phyloP scores from a whole-genome alignment of 768 basidiomycete species.

The Mycena capillaripes region DNA sequence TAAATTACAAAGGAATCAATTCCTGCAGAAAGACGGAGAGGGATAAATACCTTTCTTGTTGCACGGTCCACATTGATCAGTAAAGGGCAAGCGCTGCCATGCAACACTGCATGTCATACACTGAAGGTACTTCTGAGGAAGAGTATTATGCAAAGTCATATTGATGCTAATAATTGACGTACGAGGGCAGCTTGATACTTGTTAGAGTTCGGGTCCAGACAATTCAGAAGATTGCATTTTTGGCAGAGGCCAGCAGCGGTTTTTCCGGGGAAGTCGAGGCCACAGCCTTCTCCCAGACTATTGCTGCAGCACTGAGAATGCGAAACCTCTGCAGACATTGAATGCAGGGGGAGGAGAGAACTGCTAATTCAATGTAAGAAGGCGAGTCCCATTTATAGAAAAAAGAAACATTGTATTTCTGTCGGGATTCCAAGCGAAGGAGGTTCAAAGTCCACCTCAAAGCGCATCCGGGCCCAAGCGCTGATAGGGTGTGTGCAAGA shows the following conservation, averaged over 20 bases:
- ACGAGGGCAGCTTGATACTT: neutral
- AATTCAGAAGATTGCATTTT: neutral
- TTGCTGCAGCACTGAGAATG: neutral
- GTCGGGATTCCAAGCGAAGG: too few relatives aligned
- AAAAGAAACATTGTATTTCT: too few relatives aligned
- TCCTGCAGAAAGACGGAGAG: too few relatives aligned
- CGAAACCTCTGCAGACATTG: neutral
- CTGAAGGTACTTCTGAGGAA: neutral
- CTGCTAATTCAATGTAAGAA: too few relatives aligned
- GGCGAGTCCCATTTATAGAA: too few relatives aligned
- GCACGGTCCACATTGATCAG: too few relatives aligned
- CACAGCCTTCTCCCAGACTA: conserved; percentile 8
- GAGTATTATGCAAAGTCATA: neutral
- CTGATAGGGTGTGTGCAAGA: too few relatives aligned
- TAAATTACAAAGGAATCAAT: too few relatives aligned
- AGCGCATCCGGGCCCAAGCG: too few relatives aligned
- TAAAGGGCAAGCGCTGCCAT: too few relatives aligned
- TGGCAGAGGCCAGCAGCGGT: conserved; percentile 13
- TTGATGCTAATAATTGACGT: neutral
- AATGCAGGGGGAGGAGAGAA: neutral
- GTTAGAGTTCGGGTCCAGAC: neutral
- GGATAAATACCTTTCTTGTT: too few relatives aligned
- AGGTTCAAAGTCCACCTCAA: too few relatives aligned
- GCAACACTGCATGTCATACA: neutral
- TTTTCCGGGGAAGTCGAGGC: neutral